These are phyloP conservation scores for Teratosphaeria gauchensis DNA, from an alignment of 2,329 filamentous ascomycete genomes.

Conservation along the genomic window DNA sequence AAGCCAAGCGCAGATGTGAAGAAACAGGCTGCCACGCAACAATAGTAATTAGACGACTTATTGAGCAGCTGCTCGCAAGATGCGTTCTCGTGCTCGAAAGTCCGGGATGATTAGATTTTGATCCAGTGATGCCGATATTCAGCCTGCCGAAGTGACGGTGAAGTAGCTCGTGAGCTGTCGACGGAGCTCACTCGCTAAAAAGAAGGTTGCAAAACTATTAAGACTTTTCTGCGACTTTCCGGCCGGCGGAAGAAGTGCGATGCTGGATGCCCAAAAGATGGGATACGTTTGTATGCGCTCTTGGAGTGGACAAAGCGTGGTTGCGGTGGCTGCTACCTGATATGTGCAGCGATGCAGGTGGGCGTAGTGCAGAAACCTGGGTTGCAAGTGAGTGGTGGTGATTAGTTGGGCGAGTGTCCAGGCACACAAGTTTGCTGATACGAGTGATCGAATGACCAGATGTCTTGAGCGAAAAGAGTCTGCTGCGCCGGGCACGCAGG, in stretches of 20 bases:
- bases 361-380: conserved; percentile 4
- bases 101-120: conserved; percentile 18
- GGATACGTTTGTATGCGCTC: conserved; percentile 4
- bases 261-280: conserved; percentile 9
- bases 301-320: conserved; percentile 12
- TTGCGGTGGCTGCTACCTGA: conserved; percentile 4
- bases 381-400: conserved; percentile 1
- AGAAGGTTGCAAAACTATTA: conserved; percentile 15
- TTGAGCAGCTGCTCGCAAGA: conserved; percentile 21
- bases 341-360: not conserved
- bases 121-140: conserved; percentile 15
- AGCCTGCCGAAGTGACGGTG: conserved; percentile 18
- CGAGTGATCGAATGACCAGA: not conserved
- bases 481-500: not conserved
- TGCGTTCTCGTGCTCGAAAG: conserved; percentile 10
- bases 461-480: not conserved
- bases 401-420: not conserved
- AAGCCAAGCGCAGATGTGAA: conserved; percentile 3
- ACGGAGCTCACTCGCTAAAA: conserved; percentile 15
- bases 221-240: conserved; percentile 19
- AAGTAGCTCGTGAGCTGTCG: conserved; percentile 11
- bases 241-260: conserved; percentile 24
- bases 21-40: conserved; percentile 9
- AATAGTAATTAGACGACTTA: conserved; percentile 19
- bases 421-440: not conserved